A percentile compares a stretch with the other conserved stretches of the same genome.
Conservation (phyloP, 371 early-diverging fungal genomes). For the Syncephalastrum contaminatum region DNA sequence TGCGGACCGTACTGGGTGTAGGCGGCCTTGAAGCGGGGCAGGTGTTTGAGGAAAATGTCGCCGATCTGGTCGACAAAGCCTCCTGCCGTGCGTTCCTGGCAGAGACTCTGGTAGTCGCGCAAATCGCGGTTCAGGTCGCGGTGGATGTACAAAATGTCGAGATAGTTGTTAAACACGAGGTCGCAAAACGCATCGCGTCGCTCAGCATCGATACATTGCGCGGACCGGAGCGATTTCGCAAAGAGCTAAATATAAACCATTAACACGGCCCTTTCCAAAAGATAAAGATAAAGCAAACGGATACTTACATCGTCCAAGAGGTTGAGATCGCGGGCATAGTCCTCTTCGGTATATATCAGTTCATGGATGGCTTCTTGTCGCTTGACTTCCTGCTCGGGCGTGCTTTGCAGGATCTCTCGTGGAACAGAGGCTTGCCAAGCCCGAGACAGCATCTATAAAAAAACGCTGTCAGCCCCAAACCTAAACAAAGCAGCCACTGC, state of each 20-base stretch:
- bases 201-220: constrained; percentile 55
- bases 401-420: constrained; percentile 68
- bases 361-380: constrained; percentile 94
- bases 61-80: constrained; percentile 80
- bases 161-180: constrained; percentile 80
- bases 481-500: no score
- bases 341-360: constrained; percentile 86
- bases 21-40: constrained; percentile 63
- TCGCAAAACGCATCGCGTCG: constrained; percentile 69
- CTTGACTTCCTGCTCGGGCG: constrained; percentile 76
- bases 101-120: constrained; percentile 61
- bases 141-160: constrained; percentile 73
- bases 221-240: constrained; percentile 28
- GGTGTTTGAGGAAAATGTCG: constrained; percentile 77
- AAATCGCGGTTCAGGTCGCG: constrained; percentile 69
- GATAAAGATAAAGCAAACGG: no score
- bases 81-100: constrained; percentile 47
- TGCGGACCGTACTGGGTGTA: constrained; percentile 87
- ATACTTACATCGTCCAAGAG: constrained; percentile 37
- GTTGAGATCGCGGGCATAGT: constrained; percentile 80
- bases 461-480: background rate
- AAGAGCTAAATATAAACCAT: constrained; percentile 19
- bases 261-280: no score
- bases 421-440: constrained; percentile 77
- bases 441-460: constrained; percentile 34